phyloP scores from a whole-genome alignment of 139 green algal species.

The Chlamydomonas incerta region DNA sequence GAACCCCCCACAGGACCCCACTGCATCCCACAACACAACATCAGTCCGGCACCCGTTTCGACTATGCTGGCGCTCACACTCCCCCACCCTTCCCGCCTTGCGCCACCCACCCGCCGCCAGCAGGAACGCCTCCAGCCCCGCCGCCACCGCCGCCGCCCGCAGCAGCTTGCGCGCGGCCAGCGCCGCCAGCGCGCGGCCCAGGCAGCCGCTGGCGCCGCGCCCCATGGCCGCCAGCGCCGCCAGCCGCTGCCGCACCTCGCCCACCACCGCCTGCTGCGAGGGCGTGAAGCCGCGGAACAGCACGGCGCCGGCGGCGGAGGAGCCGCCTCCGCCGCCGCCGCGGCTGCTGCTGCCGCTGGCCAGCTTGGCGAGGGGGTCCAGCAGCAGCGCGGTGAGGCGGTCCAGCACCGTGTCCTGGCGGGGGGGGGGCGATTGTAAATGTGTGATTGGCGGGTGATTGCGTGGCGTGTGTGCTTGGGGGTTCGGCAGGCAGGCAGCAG shows the following conservation, averaged over 20 bases:
- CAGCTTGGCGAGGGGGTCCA: conserved; percentile 46
- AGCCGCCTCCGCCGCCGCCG: background rate
- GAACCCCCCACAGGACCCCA: too few relatives aligned
- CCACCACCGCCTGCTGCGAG: conserved; percentile 27
- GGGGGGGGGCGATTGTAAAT: too few relatives aligned
- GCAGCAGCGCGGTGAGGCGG: conserved; percentile 55
- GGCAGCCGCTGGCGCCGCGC: conserved; percentile 48
- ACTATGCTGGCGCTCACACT: too few relatives aligned
- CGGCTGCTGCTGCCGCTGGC: background rate
- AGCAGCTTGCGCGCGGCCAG: conserved; percentile 52
- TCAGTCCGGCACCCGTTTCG: too few relatives aligned
- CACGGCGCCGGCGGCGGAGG: background rate
- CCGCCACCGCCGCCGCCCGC: conserved; percentile 28
- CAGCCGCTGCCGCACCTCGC: conserved; percentile 63
- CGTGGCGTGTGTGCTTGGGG: too few relatives aligned
- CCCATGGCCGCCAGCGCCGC: conserved; percentile 57
- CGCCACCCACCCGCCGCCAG: conserved; percentile 4
- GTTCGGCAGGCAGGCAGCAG: too few relatives aligned
- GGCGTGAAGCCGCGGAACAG: background rate
- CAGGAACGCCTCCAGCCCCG: conserved; percentile 62
- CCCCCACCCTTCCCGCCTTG: background rate
- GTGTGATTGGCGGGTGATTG: too few relatives aligned
- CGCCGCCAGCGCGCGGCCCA: conserved; percentile 45
- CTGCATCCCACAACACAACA: too few relatives aligned
- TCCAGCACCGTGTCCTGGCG: conserved; percentile 69